Percentiles rank a stretch among this genome's conserved stretches.
Evolutionary conservation across 2,329 filamentous ascomycete species (phyloP).

Genomic region (Colletotrichum euphorbiae): DNA sequence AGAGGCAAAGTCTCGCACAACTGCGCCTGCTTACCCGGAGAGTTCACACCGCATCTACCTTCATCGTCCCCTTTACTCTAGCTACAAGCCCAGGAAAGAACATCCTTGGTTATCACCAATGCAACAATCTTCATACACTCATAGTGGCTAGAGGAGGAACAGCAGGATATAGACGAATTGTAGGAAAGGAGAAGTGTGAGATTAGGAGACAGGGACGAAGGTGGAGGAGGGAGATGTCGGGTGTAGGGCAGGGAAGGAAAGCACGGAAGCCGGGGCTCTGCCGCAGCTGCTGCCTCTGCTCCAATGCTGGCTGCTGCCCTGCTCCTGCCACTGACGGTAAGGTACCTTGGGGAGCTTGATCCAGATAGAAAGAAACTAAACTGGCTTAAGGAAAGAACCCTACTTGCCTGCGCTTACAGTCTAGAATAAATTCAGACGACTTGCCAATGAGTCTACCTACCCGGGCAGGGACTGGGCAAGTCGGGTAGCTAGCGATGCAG

Average conservation of each 20-base stretch:
- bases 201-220: background rate
- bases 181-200: background rate
- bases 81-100: too few species aligned
- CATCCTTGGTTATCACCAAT: too few species aligned
- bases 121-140: too few species aligned
- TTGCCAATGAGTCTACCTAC: background rate
- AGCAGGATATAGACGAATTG: too few species aligned
- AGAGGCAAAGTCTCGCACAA: background rate
- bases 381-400: background rate
- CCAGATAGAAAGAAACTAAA: background rate
- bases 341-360: background rate
- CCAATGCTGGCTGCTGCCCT: background rate
- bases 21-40: too few species aligned
- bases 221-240: background rate
- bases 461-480: slow-evolving; percentile 1
- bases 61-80: too few species aligned
- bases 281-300: slow-evolving; percentile 11
- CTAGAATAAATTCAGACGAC: too few species aligned
- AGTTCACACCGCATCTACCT: too few species aligned
- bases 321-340: background rate
- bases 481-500: background rate
- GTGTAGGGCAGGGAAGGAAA: background rate
- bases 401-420: background rate
- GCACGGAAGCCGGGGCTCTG: slow-evolving; percentile 29
- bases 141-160: too few species aligned